A percentile compares a stretch with the other conserved stretches of the same genome.
These are phyloP conservation scores for Magnolia kwangsiensis DNA, from an alignment of 164 flowering plant species.

Conservation along the genomic window DNA sequence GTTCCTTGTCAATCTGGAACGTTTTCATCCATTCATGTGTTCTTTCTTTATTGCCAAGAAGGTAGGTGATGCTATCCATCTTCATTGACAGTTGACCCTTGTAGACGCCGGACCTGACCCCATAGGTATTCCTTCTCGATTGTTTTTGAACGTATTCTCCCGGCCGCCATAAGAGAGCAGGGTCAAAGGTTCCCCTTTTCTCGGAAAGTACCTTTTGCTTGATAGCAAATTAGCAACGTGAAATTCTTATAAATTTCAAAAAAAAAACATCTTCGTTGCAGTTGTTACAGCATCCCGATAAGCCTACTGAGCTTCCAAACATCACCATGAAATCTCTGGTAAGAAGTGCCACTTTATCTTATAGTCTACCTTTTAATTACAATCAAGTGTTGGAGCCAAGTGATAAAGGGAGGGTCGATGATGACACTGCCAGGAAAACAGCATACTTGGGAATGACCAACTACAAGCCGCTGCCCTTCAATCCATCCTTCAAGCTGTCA, in stretches of 20 bases:
- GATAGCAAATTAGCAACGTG: not conserved
- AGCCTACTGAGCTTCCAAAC: not conserved
- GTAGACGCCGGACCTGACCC: not conserved
- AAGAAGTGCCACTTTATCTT: conserved; percentile 1
- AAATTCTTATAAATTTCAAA: too few relatives aligned
- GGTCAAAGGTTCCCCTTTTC: not conserved
- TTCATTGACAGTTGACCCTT: not conserved
- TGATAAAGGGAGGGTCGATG: not conserved
- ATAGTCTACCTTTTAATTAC: not conserved
- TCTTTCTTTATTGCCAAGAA: not conserved
- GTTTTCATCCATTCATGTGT: not conserved
- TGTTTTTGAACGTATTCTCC: not conserved
- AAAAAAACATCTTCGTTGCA: not conserved
- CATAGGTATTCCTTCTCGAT: too few relatives aligned
- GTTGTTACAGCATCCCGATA: not conserved
- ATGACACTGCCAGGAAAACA: not conserved
- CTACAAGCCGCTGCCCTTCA: too few relatives aligned
- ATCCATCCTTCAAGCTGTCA: not conserved
- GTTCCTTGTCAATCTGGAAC: not conserved
- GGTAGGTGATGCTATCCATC: not conserved
- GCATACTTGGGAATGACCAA: not conserved
- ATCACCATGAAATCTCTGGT: not conserved
- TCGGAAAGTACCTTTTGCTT: not conserved
- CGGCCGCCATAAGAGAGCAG: not conserved
- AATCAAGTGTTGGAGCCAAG: not conserved